Percentiles rank a stretch among this genome's conserved stretches.
These are phyloP conservation scores for Aspergillus melleus DNA, from an alignment of 2,329 filamentous ascomycete species.

Conservation along the genomic window DNA sequence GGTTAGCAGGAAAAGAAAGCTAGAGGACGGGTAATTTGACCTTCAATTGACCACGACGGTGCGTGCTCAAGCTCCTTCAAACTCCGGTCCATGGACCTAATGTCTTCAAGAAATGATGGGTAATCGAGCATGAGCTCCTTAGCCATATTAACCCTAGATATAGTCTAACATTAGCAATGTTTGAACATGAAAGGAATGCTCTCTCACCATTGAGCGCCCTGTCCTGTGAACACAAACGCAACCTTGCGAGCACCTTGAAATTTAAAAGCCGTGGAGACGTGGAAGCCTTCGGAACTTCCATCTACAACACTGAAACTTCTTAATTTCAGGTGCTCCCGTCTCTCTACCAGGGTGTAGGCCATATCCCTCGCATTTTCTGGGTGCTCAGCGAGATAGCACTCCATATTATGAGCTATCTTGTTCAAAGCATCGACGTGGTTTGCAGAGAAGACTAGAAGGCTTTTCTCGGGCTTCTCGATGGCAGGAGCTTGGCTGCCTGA, in stretches of 20 bases:
- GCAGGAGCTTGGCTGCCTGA: neutral
- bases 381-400: neutral
- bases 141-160: neutral
- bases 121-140: neutral
- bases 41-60: neutral
- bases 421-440: neutral
- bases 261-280: neutral
- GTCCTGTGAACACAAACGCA: neutral
- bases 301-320: neutral
- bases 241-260: neutral
- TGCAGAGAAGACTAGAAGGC: neutral
- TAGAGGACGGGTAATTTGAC: neutral
- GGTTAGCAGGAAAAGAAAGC: neutral
- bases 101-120: neutral
- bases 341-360: neutral
- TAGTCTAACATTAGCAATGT: neutral
- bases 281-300: neutral
- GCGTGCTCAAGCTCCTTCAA: conserved; percentile 27
- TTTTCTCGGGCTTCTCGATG: neutral
- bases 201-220: neutral
- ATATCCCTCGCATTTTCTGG: neutral
- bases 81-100: conserved; percentile 8
- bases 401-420: neutral
- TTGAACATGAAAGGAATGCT: too few species aligned
- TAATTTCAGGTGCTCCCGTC: neutral